Conservation (phyloP, 2,329 filamentous ascomycete genomes). For the Xylaria sp. region DNA sequence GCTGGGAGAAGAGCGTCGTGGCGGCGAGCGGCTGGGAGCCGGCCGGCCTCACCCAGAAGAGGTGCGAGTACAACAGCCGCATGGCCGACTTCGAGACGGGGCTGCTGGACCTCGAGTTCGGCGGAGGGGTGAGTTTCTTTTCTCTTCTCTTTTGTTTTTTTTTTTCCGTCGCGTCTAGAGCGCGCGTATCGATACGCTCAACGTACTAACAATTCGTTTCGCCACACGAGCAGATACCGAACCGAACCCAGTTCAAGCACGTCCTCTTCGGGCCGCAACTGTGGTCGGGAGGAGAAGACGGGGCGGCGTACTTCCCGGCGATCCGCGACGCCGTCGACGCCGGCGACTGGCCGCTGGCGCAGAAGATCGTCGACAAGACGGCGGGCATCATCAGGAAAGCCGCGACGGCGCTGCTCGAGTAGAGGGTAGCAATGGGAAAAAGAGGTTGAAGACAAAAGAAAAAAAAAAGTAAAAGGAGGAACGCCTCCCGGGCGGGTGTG, state of each 20-base stretch:
- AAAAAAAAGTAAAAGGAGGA: too few relatives aligned
- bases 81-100: constrained; percentile 82
- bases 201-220: not conserved
- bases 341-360: constrained; percentile 70
- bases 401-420: constrained; percentile 25
- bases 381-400: constrained; percentile 60
- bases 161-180: not conserved
- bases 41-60: constrained; percentile 63
- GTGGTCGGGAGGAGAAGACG: constrained; percentile 73
- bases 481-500: not conserved
- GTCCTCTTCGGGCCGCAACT: constrained; percentile 82
- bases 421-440: too few relatives aligned
- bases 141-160: not conserved
- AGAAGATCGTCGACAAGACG: constrained; percentile 70
- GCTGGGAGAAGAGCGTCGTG: constrained; percentile 75
- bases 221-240: constrained; percentile 70
- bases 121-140: constrained; percentile 68
- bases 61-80: constrained; percentile 77
- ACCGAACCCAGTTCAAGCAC: constrained; percentile 92
- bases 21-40: constrained; percentile 76
- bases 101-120: constrained; percentile 73
- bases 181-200: too few relatives aligned
- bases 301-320: constrained; percentile 75
- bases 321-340: constrained; percentile 78
- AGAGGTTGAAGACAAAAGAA: too few relatives aligned